Percentiles rank a stretch among this genome's conserved stretches.
Conservation (phyloP, 2,329 filamentous ascomycete genomes). For the Xylaria sp. region DNA sequence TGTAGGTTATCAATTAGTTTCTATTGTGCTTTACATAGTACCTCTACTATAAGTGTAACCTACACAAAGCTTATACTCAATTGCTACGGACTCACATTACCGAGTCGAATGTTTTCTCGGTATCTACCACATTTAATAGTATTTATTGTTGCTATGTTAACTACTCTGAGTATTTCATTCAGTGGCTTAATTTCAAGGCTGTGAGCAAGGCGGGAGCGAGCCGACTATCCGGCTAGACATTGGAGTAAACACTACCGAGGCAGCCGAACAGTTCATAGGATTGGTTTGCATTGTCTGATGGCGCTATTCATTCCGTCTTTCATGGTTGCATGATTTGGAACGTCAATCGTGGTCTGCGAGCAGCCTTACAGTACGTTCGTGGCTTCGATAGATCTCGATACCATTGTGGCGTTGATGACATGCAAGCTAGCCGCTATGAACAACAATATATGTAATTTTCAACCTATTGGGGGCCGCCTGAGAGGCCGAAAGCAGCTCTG, state of each 20-base stretch:
- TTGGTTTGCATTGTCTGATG: conserved; percentile 1
- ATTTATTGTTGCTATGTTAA: not conserved
- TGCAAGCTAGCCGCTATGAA: conserved; percentile 7
- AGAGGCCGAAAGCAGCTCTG: not conserved
- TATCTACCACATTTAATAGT: not conserved
- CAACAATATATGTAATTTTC: conserved; percentile 14
- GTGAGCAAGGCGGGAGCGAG: not conserved
- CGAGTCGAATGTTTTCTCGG: not conserved
- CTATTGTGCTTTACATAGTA: not conserved
- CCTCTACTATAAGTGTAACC: not conserved
- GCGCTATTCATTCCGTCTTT: not conserved
- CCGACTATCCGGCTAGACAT: not conserved
- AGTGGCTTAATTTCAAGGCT: not conserved
- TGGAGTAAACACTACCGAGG: not conserved
- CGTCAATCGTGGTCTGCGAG: not conserved
- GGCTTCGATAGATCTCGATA: not conserved
- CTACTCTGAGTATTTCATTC: not conserved
- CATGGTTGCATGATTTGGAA: conserved; percentile 3
- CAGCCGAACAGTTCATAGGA: not conserved
- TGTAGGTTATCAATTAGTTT: not conserved
- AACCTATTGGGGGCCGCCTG: not conserved
- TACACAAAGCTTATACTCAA: too few species aligned
- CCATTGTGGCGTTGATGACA: conserved; percentile 17
- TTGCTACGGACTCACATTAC: not conserved
- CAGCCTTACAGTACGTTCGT: not conserved